Evolutionary conservation across 495 filamentous ascomycete genomes (phyloP), one percentile per base, ranked within the genome.

Genomic region (Jackrogersella minutella): DNA sequence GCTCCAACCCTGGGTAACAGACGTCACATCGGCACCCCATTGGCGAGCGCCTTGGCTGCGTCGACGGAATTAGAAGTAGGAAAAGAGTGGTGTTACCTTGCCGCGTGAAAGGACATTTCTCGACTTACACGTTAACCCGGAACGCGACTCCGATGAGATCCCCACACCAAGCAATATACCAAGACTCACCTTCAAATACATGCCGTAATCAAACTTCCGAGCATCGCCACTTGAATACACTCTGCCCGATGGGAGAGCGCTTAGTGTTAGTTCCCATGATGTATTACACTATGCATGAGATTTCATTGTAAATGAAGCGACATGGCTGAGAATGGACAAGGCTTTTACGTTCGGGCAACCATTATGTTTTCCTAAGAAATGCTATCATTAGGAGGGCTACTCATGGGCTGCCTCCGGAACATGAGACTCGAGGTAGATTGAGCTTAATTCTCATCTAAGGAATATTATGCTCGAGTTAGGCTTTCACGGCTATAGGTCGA

Each of bases 1-100:
- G 33, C 61, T 46, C 66, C 56, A 64, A 50, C 56, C 62, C 66
- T 61, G 56, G 56, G 40, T 49, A 36, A 30, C 56, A 69, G 61
- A 69, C 46, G 56, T 69, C 61, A 62, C 66, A 41, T 65, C 66
- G 66, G 61, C 57, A 61, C 19, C 56, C 61, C 61, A 64, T 61
- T 46, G 43, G 37, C 43, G 54, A 60, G 11, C 1, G 49, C 9
- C 66, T 69, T 64, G 66, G 56, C 61, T 44, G 60, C 56, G 33
- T 58, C 13, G 34, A 52, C 37, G 61, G 57, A 52, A 65, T 62
- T 61, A 54, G 56, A 58, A 58, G 39, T 41, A 21, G 49, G 19
- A 43, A 34, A n/a, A 54, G 50, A 13, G 28, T 39, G 22, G 43
- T 55, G 51, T 5, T 49, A 41, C 43, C 16, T 46, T 57, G 36